Conservation (phyloP, 2,329 filamentous ascomycete genomes). For the Trichoderma koningiopsis region DNA sequence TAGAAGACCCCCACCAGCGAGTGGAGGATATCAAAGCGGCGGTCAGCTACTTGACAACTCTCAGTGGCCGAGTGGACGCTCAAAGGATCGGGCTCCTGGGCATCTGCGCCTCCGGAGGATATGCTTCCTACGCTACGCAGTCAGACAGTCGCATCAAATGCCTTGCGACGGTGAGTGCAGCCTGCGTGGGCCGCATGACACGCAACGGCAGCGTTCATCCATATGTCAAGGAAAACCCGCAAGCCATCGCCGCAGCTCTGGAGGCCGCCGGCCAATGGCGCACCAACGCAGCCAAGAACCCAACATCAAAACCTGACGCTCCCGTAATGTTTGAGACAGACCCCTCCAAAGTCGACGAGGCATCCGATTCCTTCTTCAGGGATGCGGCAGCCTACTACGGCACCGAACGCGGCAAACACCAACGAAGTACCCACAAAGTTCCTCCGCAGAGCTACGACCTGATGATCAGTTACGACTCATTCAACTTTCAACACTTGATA, state of each 20-base stretch:
- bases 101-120: constrained; percentile 44
- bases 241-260: constrained; percentile 18
- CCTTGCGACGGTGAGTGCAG: constrained; percentile 38
- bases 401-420: constrained; percentile 26
- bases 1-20: constrained; percentile 44
- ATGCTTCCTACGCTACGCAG: constrained; percentile 39
- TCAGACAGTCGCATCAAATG: constrained; percentile 44
- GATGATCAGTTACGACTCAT: constrained; percentile 26
- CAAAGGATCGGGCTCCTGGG: constrained; percentile 43
- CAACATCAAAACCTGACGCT: constrained; percentile 1
- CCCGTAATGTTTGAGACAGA: constrained; percentile 14
- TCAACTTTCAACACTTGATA: constrained; percentile 27
- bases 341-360: constrained; percentile 8
- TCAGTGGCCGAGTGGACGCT: constrained; percentile 35
- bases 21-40: constrained; percentile 42
- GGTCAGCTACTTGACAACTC: constrained; percentile 39
- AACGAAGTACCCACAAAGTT: constrained; percentile 18
- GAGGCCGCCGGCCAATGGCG: constrained; percentile 17
- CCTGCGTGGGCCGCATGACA: constrained; percentile 37
- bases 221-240: constrained; percentile 2
- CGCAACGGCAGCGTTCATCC: constrained; percentile 28
- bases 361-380: constrained; percentile 13
- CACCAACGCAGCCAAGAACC: constrained; percentile 5
- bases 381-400: constrained; percentile 29
- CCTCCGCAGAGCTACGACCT: constrained; percentile 24